Evolutionary conservation across 2,329 filamentous ascomycete genomes (phyloP).

Genomic region (Parafenestella ontariensis): DNA sequence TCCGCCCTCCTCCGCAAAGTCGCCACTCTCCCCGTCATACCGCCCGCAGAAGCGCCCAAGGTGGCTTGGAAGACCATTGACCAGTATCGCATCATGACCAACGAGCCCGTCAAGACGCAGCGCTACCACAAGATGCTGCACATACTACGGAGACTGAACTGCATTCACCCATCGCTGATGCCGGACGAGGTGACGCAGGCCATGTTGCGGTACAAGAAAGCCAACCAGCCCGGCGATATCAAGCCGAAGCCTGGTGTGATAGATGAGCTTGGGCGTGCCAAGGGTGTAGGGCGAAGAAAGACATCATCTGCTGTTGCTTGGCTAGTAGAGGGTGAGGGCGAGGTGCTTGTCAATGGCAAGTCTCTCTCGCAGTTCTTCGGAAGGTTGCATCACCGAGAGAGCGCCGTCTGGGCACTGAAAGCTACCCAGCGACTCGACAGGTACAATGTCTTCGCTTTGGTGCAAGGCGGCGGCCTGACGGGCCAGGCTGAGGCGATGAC

Average conservation of each 20-base stretch:
- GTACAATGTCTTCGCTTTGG: slow-evolving; percentile 93
- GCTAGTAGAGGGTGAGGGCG: slow-evolving; percentile 90
- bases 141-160: slow-evolving; percentile 80
- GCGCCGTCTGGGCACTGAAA: slow-evolving; percentile 88
- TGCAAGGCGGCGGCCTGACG: slow-evolving; percentile 86
- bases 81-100: slow-evolving; percentile 69
- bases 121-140: slow-evolving; percentile 80
- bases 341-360: slow-evolving; percentile 90
- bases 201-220: slow-evolving; percentile 74
- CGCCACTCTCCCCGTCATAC: slow-evolving; percentile 72
- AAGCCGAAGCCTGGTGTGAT: slow-evolving; percentile 68
- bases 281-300: slow-evolving; percentile 87
- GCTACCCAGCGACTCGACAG: slow-evolving; percentile 85
- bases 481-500: slow-evolving; percentile 96
- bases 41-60: slow-evolving; percentile 70
- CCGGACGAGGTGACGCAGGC: slow-evolving; percentile 72
- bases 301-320: slow-evolving; percentile 83
- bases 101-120: slow-evolving; percentile 61
- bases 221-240: slow-evolving; percentile 74
- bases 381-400: slow-evolving; percentile 91
- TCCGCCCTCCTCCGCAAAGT: slow-evolving; percentile 76
- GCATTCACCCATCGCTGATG: slow-evolving; percentile 80
- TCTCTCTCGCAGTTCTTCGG: slow-evolving; percentile 82
- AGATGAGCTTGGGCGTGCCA: slow-evolving; percentile 78
- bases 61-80: slow-evolving; percentile 81